These are phyloP conservation scores for Paulownia fortunei DNA, from an alignment of 257 asterid species.

Conservation along the genomic window DNA sequence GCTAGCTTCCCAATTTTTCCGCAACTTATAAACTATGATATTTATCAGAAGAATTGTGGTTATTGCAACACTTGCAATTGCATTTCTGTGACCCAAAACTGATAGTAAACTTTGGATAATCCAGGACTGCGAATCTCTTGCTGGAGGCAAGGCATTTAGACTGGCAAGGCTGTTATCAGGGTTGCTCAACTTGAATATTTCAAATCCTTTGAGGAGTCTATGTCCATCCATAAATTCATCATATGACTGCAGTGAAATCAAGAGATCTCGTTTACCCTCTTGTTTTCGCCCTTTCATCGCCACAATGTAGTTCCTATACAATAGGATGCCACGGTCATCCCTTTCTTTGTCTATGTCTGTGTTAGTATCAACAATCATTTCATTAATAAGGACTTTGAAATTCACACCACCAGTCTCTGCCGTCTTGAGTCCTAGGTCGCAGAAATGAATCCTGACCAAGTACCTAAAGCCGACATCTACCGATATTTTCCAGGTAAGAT, in stretches of 20 bases:
- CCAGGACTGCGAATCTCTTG: constrained; percentile 1
- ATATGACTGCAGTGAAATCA: constrained; percentile 44
- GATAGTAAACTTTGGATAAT: neutral
- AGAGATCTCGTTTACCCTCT: constrained; percentile 46
- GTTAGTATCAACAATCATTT: constrained; percentile 38
- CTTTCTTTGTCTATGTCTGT: constrained; percentile 44
- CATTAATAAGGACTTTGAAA: constrained; percentile 47
- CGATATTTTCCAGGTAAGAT: constrained; percentile 43
- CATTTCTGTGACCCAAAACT: constrained; percentile 36
- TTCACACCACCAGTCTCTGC: constrained; percentile 30
- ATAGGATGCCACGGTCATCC: constrained; percentile 25
- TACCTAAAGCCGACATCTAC: constrained; percentile 62
- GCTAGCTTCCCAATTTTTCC: constrained; percentile 33
- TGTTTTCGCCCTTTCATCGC: constrained; percentile 50
- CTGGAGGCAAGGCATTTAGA: constrained; percentile 33
- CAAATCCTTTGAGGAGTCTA: constrained; percentile 50
- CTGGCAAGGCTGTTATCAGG: constrained; percentile 59
- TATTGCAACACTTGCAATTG: constrained; percentile 35
- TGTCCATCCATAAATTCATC: constrained; percentile 30
- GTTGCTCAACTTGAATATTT: constrained; percentile 64
- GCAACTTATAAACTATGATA: constrained; percentile 35
- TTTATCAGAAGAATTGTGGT: constrained; percentile 34
- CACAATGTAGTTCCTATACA: constrained; percentile 51
- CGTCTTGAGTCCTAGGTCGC: constrained; percentile 42
- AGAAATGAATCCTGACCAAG: constrained; percentile 62